Conservation (phyloP, 208 protist species). For the Acanthamoeba lenticulata region DNA sequence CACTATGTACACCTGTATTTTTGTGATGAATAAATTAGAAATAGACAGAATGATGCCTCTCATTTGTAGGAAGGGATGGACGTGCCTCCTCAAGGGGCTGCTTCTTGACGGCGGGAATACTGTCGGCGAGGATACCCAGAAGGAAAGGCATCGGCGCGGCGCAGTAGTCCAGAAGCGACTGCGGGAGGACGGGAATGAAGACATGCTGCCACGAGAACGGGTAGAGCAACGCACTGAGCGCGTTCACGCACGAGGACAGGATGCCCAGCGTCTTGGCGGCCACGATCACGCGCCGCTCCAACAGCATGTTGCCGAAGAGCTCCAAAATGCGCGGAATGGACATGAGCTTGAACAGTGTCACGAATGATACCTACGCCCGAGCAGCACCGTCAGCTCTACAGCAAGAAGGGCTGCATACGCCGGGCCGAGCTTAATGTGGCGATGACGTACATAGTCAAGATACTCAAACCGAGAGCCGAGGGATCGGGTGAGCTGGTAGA, state of each 20-base stretch:
- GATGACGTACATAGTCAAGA: conserved; percentile 62
- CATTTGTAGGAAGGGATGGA: neutral
- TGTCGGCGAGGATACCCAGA: conserved; percentile 67
- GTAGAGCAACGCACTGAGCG: conserved; percentile 44
- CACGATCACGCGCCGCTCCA: conserved; percentile 62
- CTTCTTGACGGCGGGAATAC: conserved; percentile 57
- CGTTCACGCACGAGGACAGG: conserved; percentile 29
- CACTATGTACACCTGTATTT: conserved; percentile 57
- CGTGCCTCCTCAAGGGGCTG: conserved; percentile 57
- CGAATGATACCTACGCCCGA: conserved; percentile 27
- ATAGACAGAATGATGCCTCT: neutral
- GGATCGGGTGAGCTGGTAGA: conserved; percentile 49
- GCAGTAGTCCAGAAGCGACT: conserved; percentile 77
- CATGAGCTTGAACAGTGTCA: conserved; percentile 54
- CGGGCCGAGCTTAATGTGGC: neutral
- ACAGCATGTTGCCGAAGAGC: conserved; percentile 50
- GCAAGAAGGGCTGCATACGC: neutral
- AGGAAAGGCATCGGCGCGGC: conserved; percentile 80
- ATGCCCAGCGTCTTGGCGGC: conserved; percentile 25
- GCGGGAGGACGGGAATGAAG: conserved; percentile 79
- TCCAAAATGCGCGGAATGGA: neutral
- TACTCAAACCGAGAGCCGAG: conserved; percentile 54
- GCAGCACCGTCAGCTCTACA: neutral
- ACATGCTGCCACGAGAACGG: conserved; percentile 82
- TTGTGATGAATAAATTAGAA: no score